Conservation (phyloP, 805 yeast species). For the Candida nemodendra region DNA sequence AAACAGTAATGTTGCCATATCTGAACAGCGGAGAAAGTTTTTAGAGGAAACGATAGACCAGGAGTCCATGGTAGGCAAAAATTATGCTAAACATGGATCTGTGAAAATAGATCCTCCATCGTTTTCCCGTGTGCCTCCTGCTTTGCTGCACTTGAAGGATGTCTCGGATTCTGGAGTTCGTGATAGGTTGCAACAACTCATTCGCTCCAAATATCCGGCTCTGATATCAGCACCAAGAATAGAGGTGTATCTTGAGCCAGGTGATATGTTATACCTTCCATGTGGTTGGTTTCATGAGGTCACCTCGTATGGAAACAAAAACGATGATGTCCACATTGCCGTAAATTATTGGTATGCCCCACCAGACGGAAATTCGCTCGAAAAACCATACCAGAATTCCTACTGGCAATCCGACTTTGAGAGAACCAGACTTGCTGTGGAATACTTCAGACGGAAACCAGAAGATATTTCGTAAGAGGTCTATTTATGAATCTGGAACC, state of each 20-base stretch:
- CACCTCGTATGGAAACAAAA: slow-evolving; percentile 51
- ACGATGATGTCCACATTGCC: slow-evolving; percentile 51
- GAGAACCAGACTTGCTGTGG: slow-evolving; percentile 37
- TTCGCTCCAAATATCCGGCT: slow-evolving; percentile 47
- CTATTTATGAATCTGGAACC: too few species aligned
- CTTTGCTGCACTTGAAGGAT: slow-evolving; percentile 58
- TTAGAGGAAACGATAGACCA: slow-evolving; percentile 28
- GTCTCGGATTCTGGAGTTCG: slow-evolving; percentile 33
- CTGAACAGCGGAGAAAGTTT: slow-evolving; percentile 26
- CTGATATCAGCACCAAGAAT: slow-evolving; percentile 41
- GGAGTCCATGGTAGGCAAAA: slow-evolving; percentile 25
- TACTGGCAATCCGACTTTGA: slow-evolving; percentile 57
- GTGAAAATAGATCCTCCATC: slow-evolving; percentile 60
- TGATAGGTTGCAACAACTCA: slow-evolving; percentile 33
- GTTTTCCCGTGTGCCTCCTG: slow-evolving; percentile 63
- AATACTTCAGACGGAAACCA: slow-evolving; percentile 12
- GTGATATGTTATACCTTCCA: slow-evolving; percentile 69
- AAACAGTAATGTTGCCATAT: slow-evolving; percentile 6
- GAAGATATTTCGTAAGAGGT: too few species aligned
- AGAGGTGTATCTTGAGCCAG: slow-evolving; percentile 52
- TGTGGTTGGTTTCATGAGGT: slow-evolving; percentile 87
- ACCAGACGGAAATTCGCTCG: slow-evolving; percentile 40
- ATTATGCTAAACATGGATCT: slow-evolving; percentile 14
- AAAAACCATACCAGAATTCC: slow-evolving; percentile 42
- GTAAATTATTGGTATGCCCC: slow-evolving; percentile 77